A percentile compares a stretch with the other conserved stretches of the same genome.
phyloP scores from a whole-genome alignment of 768 basidiomycete genomes.

The Tylopilus rubrobrunneus region DNA sequence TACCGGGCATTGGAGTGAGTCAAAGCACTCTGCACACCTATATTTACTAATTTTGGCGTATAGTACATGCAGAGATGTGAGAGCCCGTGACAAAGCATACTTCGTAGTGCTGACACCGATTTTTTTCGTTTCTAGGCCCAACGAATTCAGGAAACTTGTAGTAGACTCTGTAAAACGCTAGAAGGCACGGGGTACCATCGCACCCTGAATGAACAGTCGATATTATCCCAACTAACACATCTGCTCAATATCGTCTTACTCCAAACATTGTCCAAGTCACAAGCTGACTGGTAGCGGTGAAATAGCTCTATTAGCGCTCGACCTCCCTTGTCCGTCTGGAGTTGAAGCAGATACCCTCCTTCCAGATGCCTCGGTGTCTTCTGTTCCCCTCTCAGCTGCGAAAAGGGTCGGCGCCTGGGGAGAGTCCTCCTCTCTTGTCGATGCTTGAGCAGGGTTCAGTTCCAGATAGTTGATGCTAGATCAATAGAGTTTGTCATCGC shows the following conservation, averaged over 20 bases:
- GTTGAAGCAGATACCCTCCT: neutral
- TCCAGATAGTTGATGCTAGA: constrained; percentile 27
- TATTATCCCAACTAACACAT: neutral
- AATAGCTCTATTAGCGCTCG: neutral
- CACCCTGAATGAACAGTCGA: neutral
- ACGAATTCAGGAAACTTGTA: constrained; percentile 48
- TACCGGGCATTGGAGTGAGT: constrained; percentile 84
- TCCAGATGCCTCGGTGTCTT: constrained; percentile 5
- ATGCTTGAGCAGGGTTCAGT: constrained; percentile 30
- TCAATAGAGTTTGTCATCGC: constrained; percentile 1
- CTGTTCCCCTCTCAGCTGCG: neutral
- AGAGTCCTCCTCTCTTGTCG: constrained; percentile 27
- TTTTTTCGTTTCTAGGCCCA: constrained; percentile 36
- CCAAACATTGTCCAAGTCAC: neutral
- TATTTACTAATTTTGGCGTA: constrained; percentile 2
- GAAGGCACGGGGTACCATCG: constrained; percentile 1
- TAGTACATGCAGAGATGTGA: constrained; percentile 80
- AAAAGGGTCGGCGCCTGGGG: constrained; percentile 18
- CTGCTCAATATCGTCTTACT: neutral
- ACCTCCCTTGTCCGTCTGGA: neutral
- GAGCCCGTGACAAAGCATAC: constrained; percentile 5
- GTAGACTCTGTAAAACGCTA: constrained; percentile 25
- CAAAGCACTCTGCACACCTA: neutral
- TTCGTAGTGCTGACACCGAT: neutral
- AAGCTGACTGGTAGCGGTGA: neutral